phyloP scores from a whole-genome alignment of 2,329 filamentous ascomycete genomes.

The Uncinocarpus reesii region DNA sequence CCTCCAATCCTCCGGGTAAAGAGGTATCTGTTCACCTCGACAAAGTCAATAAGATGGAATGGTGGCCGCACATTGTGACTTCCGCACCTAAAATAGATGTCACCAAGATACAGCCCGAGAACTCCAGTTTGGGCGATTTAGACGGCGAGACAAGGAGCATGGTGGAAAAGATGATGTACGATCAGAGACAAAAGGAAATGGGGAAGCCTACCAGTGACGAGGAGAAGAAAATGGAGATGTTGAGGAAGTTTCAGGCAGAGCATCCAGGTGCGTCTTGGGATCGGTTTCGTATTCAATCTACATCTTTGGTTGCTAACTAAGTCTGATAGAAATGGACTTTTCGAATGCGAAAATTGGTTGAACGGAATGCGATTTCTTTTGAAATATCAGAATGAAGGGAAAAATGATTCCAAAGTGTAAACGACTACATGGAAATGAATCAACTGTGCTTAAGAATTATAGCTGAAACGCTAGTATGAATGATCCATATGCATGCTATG shows the following conservation, averaged over 20 bases:
- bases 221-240: slow-evolving; percentile 84
- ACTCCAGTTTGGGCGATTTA: slow-evolving; percentile 79
- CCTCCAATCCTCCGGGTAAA: slow-evolving; percentile 47
- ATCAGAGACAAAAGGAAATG: slow-evolving; percentile 92
- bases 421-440: slow-evolving; percentile 1
- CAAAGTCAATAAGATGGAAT: slow-evolving; percentile 94
- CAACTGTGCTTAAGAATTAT: background rate
- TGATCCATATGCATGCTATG: too few relatives aligned
- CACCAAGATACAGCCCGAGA: slow-evolving; percentile 87
- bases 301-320: slow-evolving; percentile 13
- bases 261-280: slow-evolving; percentile 42
- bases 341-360: slow-evolving; percentile 53
- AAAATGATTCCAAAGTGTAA: slow-evolving; percentile 2
- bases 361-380: slow-evolving; percentile 10
- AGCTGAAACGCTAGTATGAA: background rate
- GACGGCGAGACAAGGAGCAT: slow-evolving; percentile 91
- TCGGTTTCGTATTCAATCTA: slow-evolving; percentile 2
- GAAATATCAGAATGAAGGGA: background rate
- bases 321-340: slow-evolving; percentile 53
- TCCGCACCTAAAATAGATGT: slow-evolving; percentile 85
- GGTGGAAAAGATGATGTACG: slow-evolving; percentile 99
- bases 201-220: slow-evolving; percentile 86
- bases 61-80: slow-evolving; percentile 91
- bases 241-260: slow-evolving; percentile 84
- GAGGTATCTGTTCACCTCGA: slow-evolving; percentile 83